Conservation (phyloP, 148 eudicot species). For the Fallopia convolvulus region DNA sequence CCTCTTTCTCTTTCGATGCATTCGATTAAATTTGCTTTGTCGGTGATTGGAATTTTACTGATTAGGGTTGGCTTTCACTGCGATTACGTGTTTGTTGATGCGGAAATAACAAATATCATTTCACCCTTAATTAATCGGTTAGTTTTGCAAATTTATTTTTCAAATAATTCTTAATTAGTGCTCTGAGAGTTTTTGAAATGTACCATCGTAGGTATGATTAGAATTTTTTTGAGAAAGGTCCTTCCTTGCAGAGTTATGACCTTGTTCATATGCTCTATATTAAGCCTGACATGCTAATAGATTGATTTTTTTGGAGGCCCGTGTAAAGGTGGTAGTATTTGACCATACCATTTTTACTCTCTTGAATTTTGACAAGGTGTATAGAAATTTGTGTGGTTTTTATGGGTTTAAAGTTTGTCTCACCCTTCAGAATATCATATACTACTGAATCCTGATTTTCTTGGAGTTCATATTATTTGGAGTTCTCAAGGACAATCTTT, state of each 20-base stretch:
- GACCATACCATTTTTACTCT: too few relatives aligned
- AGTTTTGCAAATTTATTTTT: not conserved
- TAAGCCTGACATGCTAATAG: not conserved
- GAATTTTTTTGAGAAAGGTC: not conserved
- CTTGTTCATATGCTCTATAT: not conserved
- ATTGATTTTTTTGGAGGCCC: not conserved
- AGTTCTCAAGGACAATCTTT: not conserved
- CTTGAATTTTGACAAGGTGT: not conserved
- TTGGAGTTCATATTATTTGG: not conserved
- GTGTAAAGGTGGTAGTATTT: too few relatives aligned
- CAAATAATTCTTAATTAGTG: not conserved
- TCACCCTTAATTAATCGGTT: not conserved
- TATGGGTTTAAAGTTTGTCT: not conserved
- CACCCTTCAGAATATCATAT: not conserved
- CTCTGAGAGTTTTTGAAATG: not conserved
- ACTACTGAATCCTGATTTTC: not conserved
- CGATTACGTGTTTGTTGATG: not conserved
- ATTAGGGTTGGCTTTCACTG: constrained; percentile 3
- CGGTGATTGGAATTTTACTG: not conserved
- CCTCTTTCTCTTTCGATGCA: not conserved
- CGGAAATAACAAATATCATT: not conserved
- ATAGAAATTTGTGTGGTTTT: not conserved
- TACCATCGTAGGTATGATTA: not conserved
- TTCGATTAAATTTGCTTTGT: not conserved
- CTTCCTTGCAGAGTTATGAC: not conserved